Base-by-base conservation (phyloP, 1,284 basidiomycete species). In the Nidula niveotomentosa region DNA sequence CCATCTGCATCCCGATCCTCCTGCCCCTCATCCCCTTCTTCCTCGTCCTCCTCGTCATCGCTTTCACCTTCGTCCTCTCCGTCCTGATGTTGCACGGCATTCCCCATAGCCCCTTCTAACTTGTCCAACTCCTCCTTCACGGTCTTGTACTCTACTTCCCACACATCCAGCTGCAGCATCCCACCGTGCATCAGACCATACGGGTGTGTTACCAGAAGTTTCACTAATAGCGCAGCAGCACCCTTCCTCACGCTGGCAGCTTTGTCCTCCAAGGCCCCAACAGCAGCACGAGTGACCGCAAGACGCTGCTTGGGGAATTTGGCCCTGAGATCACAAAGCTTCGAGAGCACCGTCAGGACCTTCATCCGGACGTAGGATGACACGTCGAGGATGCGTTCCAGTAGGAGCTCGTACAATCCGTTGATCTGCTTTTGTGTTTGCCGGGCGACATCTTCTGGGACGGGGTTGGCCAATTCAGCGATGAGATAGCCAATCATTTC, bases 281-380 rank as follows among this genome's bases (percentile, higher is more conserved):
- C 85, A 0, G 93, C 91, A 30, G 87, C 83, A 48, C 84, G 79
- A 7, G 94, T 88, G 53, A 96, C 86, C 17, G 80, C 76, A 33
- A 93, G 77, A 0, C 96, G 84, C 62, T 96, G 90, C 67, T 94
- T 91, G 0, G 94, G 93, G 71, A 94, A 95, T 65, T 93, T 95
- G 64, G 82, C 80, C 9, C 83, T 85, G 8, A 96, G 78, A 30
- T 91, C 89, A 59, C 80, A 84, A 12, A 90, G 80, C 67, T 86
- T 88, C 35, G 83, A 78, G 53, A 96, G 77, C 0, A 93, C 92
- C 4, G 80, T 72, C 55, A 98, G 83, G 33, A 95, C 91, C 69
- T 95, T 97, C 55, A 86, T 84, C 49, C 96, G 90, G 35, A 99
- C 96, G 69, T 95, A 98, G 17, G 89, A 91, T 56, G 93, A 94